A percentile compares a stretch with the other conserved stretches of the same genome.
phyloP scores from a whole-genome alignment of 108 stramenopile species.

The Conticribra guillardii region DNA sequence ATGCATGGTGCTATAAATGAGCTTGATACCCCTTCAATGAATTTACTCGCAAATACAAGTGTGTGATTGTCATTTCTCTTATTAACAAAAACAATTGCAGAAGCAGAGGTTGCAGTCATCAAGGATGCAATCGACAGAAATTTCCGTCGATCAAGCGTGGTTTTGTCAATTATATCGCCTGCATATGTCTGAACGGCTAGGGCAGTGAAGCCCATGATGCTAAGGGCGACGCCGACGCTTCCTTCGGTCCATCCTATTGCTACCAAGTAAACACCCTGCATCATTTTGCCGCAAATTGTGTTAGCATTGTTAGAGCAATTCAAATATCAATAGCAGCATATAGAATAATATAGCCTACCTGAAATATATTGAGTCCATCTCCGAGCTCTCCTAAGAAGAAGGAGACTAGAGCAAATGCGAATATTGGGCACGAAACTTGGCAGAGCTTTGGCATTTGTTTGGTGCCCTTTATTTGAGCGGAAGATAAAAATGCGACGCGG shows the following conservation, averaged over 20 bases:
- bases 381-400: conserved; percentile 84
- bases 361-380: conserved; percentile 82
- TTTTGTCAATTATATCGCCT: conserved; percentile 84
- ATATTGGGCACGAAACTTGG: conserved; percentile 21
- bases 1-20: conserved; percentile 87
- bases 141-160: conserved; percentile 71
- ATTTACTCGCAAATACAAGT: conserved; percentile 72
- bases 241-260: conserved; percentile 87
- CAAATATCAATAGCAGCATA: too few species aligned
- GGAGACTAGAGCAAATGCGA: conserved; percentile 78
- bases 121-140: conserved; percentile 65
- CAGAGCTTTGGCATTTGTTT: background rate
- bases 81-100: conserved; percentile 77
- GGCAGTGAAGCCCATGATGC: conserved; percentile 85
- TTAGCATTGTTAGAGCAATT: too few species aligned
- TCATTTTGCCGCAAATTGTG: background rate
- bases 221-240: conserved; percentile 77
- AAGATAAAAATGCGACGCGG: too few species aligned
- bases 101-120: conserved; percentile 77
- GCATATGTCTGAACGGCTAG: conserved; percentile 81
- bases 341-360: conserved; percentile 21
- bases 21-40: conserved; percentile 81
- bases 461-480: too few species aligned
- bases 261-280: conserved; percentile 84
- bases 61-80: conserved; percentile 74